Percentiles rank a stretch among this genome's conserved stretches.
phyloP scores from a whole-genome alignment of 208 protist genomes.

The Acanthamoeba royreba region DNA sequence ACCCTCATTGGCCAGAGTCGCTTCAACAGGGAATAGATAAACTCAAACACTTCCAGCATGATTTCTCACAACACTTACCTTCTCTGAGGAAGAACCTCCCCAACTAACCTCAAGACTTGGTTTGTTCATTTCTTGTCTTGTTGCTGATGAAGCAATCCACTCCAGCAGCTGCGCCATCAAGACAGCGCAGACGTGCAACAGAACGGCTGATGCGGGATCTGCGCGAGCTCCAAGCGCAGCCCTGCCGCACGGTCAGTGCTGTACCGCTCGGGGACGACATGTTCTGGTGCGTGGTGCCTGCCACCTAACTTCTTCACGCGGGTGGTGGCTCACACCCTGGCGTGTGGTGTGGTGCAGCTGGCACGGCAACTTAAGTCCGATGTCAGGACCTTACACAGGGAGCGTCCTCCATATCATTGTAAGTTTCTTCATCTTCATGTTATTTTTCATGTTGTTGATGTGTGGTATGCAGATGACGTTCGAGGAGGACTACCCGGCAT shows the following conservation, averaged over 20 bases:
- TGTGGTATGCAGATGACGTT: not conserved
- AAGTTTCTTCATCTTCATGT: not conserved
- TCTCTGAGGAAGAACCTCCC: too few species aligned
- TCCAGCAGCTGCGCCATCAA: too few species aligned
- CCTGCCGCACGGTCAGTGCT: not conserved
- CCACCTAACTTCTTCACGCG: not conserved
- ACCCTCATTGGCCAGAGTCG: not conserved
- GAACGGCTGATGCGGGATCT: not conserved
- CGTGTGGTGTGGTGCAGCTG: too few species aligned
- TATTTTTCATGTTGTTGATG: not conserved
- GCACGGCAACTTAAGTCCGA: slow-evolving; percentile 3
- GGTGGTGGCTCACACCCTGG: not conserved
- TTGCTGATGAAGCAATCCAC: too few species aligned
- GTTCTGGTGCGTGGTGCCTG: not conserved
- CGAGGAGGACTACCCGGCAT: not conserved
- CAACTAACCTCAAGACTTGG: too few species aligned
- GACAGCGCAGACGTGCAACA: too few species aligned
- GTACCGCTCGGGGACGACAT: not conserved
- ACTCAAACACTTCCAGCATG: not conserved
- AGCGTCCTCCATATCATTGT: not conserved
- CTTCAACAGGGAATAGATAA: not conserved
- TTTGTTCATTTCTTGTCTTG: too few species aligned
- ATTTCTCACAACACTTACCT: not conserved
- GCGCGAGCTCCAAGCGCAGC: not conserved
- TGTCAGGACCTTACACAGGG: not conserved